Conservation (phyloP, 192 early-diverging fungal genomes). For the Backusella morwellensis region DNA sequence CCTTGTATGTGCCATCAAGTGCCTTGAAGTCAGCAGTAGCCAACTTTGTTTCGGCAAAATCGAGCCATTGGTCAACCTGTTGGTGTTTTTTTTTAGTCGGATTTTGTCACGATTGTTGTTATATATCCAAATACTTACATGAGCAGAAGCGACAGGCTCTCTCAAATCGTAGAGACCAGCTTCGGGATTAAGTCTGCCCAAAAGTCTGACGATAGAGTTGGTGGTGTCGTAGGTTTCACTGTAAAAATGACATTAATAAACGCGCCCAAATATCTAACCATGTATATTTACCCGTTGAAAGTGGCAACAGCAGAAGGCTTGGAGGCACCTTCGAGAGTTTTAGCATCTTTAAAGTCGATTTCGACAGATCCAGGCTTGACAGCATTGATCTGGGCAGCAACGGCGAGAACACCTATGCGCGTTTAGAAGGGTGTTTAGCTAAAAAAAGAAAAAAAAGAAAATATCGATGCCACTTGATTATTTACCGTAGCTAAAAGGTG, state of each 20-base stretch:
- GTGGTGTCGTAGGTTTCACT: constrained; percentile 29
- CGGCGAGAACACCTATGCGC: constrained; percentile 17
- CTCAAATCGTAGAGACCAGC: constrained; percentile 29
- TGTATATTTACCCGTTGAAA: constrained; percentile 25
- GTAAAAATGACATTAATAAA: not conserved
- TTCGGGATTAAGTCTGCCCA: constrained; percentile 28
- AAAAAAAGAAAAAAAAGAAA: not conserved
- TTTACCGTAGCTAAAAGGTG: constrained; percentile 32
- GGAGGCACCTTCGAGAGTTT: constrained; percentile 28
- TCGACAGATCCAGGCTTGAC: constrained; percentile 25
- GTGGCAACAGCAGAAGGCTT: constrained; percentile 19
- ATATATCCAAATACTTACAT: constrained; percentile 25
- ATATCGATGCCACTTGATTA: not conserved
- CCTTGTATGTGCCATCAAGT: constrained; percentile 62
- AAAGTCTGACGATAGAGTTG: constrained; percentile 30
- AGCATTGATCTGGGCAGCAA: constrained; percentile 19
- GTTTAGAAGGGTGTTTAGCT: not conserved
- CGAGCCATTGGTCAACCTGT: constrained; percentile 70
- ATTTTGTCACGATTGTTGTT: not conserved
- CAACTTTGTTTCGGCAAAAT: constrained; percentile 66
- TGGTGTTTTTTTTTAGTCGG: not conserved
- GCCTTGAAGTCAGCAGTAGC: constrained; percentile 64
- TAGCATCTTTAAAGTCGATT: constrained; percentile 25
- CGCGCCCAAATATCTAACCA: no score
- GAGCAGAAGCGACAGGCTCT: constrained; percentile 42